phyloP scores from a whole-genome alignment of 2,329 filamentous ascomycete species.

The Cladophialophora chaetospira region DNA sequence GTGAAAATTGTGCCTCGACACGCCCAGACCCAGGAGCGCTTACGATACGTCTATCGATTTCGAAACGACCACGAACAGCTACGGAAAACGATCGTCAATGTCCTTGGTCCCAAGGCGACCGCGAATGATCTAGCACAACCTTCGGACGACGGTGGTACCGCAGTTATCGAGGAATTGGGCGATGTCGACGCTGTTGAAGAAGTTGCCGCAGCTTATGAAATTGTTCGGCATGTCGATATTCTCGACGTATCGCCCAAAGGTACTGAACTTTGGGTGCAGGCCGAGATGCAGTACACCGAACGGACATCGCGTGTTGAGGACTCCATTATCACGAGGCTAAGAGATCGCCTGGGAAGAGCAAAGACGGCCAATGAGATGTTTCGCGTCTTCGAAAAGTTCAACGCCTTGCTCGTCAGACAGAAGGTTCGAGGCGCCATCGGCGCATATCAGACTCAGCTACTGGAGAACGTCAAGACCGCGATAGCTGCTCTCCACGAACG shows the following conservation, averaged over 20 bases:
- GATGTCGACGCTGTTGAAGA: slow-evolving; percentile 97
- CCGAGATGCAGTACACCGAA: slow-evolving; percentile 95
- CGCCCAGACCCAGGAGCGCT: slow-evolving; percentile 80
- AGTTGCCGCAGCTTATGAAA: slow-evolving; percentile 90
- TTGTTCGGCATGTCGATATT: slow-evolving; percentile 90
- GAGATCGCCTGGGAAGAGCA: slow-evolving; percentile 89
- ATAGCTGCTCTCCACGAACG: slow-evolving; percentile 91
- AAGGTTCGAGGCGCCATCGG: slow-evolving; percentile 98
- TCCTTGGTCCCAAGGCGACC: slow-evolving; percentile 76
- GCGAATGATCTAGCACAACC: slow-evolving; percentile 58
- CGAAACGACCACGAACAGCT: slow-evolving; percentile 97
- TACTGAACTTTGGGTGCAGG: slow-evolving; percentile 87
- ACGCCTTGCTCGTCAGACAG: slow-evolving; percentile 95
- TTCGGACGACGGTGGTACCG: slow-evolving; percentile 58
- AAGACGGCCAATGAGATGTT: slow-evolving; percentile 99
- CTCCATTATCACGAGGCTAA: slow-evolving; percentile 91
- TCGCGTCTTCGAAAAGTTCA: slow-evolving; percentile 99
- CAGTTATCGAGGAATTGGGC: slow-evolving; percentile 89
- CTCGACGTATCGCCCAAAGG: slow-evolving; percentile 89
- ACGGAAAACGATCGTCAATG: slow-evolving; percentile 92
- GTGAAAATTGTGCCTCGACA: slow-evolving; percentile 94
- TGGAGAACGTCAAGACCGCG: slow-evolving; percentile 96
- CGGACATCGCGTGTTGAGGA: slow-evolving; percentile 96
- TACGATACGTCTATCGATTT: slow-evolving; percentile 94
- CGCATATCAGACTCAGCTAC: slow-evolving; percentile 96